phyloP scores from a whole-genome alignment of 2,329 filamentous ascomycete species.

The Diaporthe capsici region DNA sequence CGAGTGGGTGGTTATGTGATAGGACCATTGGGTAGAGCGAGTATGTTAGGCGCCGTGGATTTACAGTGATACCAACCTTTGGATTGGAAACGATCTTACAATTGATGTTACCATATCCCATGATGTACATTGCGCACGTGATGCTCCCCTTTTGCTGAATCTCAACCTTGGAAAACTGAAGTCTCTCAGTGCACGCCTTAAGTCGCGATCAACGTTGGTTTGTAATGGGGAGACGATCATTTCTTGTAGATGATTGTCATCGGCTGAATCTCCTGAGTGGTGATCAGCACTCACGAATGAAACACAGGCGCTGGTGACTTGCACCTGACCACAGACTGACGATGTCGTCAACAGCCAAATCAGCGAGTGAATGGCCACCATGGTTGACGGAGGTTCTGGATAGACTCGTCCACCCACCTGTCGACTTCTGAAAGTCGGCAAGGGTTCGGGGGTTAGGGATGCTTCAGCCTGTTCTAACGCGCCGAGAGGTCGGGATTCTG shows the following conservation, averaged over 20 bases:
- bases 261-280: background rate
- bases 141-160: no score
- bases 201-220: background rate
- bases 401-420: background rate
- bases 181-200: background rate
- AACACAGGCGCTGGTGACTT: background rate
- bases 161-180: background rate
- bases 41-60: background rate
- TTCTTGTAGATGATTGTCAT: background rate
- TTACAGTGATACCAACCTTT: background rate
- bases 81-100: background rate
- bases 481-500: background rate
- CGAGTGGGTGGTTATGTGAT: background rate
- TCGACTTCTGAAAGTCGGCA: background rate
- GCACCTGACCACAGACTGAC: no score
- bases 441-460: background rate
- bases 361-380: background rate
- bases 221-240: background rate
- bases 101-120: background rate
- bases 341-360: background rate
- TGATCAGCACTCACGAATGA: background rate
- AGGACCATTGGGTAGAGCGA: background rate
- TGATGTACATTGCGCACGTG: background rate
- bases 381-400: background rate
- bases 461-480: background rate